Conservation (phyloP, 495 filamentous ascomycete genomes). For the Endocarpon pusillum region DNA sequence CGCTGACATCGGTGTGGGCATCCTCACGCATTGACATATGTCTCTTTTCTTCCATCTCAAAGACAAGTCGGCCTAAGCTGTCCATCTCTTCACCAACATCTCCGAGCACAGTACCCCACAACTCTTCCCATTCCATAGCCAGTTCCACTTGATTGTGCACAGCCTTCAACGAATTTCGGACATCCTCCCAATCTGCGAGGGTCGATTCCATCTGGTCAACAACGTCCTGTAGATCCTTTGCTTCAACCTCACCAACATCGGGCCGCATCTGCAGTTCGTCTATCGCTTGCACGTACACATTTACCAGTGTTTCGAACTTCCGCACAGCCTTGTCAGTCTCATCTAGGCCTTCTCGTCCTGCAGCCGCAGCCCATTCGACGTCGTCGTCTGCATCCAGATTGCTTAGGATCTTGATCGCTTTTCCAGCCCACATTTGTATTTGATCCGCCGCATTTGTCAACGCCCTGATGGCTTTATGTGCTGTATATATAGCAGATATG, state of each 20-base stretch:
- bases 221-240: conserved; percentile 48
- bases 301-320: conserved; percentile 71
- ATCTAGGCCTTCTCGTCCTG: conserved; percentile 71
- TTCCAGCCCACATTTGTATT: conserved; percentile 80
- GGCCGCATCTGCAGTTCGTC: conserved; percentile 68
- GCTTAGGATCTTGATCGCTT: conserved; percentile 69
- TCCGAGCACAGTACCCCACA: conserved; percentile 84
- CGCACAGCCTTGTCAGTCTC: conserved; percentile 77
- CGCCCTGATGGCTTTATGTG: conserved; percentile 57
- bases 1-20: conserved; percentile 26
- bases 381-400: conserved; percentile 88
- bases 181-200: conserved; percentile 64
- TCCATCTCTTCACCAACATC: conserved; percentile 88
- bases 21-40: conserved; percentile 46
- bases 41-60: conserved; percentile 90
- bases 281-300: conserved; percentile 78
- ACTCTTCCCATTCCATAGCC: conserved; percentile 96
- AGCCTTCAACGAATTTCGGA: conserved; percentile 52
- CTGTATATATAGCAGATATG: conserved; percentile 67
- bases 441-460: conserved; percentile 72
- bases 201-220: conserved; percentile 80
- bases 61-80: conserved; percentile 62
- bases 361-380: conserved; percentile 91
- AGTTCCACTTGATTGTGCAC: conserved; percentile 86
- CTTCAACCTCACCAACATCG: conserved; percentile 53